Percentiles rank a stretch among this genome's conserved stretches.
These are phyloP conservation scores for Xylariaceae sp. DNA, from an alignment of 2,329 filamentous ascomycete species.

Conservation along the genomic window DNA sequence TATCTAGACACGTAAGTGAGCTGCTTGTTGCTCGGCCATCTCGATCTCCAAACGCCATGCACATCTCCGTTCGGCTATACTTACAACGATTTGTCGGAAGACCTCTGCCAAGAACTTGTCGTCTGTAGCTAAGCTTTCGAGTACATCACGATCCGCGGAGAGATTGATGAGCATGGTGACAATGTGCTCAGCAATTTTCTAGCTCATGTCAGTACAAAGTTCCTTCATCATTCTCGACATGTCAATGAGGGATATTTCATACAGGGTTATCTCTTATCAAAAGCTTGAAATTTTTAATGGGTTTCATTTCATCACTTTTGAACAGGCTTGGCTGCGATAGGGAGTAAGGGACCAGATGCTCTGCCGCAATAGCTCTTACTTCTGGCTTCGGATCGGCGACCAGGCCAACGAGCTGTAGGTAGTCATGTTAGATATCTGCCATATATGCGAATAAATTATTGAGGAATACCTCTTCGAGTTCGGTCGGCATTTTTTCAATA, in stretches of 20 bases:
- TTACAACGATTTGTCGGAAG: constrained; percentile 68
- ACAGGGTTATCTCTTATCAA: constrained; percentile 80
- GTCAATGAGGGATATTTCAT: constrained; percentile 29
- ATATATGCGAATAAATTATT: background rate
- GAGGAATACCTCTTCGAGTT: constrained; percentile 65
- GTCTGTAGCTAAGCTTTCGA: constrained; percentile 70
- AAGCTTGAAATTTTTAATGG: constrained; percentile 83
- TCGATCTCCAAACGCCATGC: background rate
- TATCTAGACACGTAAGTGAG: constrained; percentile 42
- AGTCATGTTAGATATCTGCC: background rate
- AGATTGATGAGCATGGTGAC: constrained; percentile 87
- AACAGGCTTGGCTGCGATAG: constrained; percentile 72
- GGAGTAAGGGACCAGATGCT: constrained; percentile 83
- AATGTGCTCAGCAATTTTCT: constrained; percentile 91
- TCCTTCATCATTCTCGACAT: too few relatives aligned
- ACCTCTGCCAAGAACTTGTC: constrained; percentile 75
- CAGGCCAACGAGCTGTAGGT: constrained; percentile 76
- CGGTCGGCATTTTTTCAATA: constrained; percentile 58
- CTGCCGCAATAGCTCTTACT: constrained; percentile 78
- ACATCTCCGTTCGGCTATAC: constrained; percentile 25
- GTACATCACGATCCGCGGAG: constrained; percentile 69
- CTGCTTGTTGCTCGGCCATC: constrained; percentile 2
- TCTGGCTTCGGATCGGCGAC: constrained; percentile 89
- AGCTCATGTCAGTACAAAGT: constrained; percentile 4
- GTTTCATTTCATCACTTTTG: constrained; percentile 72